Evolutionary conservation across 1,284 basidiomycete species (phyloP), one percentile per base, ranked within the genome.

Genomic region (Cystodermella granulosa): DNA sequence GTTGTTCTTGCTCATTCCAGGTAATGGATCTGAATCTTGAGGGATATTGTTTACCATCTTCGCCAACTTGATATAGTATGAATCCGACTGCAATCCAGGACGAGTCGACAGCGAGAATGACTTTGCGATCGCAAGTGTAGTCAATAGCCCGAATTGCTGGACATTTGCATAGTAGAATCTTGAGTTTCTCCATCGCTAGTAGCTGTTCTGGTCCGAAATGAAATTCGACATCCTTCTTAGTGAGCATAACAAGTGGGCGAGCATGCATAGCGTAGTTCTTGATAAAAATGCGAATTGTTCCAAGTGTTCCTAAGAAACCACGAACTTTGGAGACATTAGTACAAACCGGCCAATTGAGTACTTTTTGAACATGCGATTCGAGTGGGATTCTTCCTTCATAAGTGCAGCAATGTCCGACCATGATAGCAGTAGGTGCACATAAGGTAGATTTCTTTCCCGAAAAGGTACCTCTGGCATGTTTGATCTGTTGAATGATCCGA

Each of bases 11-110:
- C 0, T 70, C 60, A 37, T 66, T 70, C 45, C 64, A 60, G 0
- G 61, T 58, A 8, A 76, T 66, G 0, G 66, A 75, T 0, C 66
- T 64, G 45, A 60, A 71, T 5, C 57, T 36, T 0, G 55, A 50
- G 2, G 59, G 59, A 13, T 56, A 57, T 0, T 49, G 41, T 0
- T 48, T 47, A 1, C 39, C 18, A 11, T 56, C 49, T 5, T 34
- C 42, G 1, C 48, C 50, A 1, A 46, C n/a, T 43, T 59, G 49
- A 4, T 24, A 49, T 5, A 56, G 26, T 4, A 50, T 48, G 34
- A 58, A 67, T 0, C 72, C 68, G 2, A 66, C 57, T 0, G 66
- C 67, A 36, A 63, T 61, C 23, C 54, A 51, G 1, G 63, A 70
- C 0, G 67, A 60, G 53, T 73, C 55, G 1, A 60, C 64, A 0